These are phyloP conservation scores for Lactifluus pinguis DNA, from an alignment of 768 basidiomycete genomes.

Conservation along the genomic window DNA sequence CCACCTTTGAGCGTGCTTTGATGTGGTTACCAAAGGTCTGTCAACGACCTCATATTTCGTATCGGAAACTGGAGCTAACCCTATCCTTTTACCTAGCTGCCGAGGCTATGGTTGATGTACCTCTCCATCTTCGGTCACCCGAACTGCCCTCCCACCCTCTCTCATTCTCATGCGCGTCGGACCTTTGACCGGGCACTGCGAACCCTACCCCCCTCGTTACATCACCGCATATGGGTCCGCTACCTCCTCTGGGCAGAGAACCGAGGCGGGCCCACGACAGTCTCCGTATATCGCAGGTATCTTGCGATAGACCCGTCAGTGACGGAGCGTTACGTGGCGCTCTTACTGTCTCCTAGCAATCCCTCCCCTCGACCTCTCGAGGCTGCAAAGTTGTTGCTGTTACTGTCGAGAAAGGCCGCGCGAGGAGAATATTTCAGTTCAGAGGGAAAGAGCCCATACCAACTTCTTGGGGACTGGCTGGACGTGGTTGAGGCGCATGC, in stretches of 20 bases:
- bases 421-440: constrained; percentile 77
- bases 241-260: constrained; percentile 90
- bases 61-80: background rate
- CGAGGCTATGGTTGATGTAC: constrained; percentile 91
- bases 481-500: constrained; percentile 84
- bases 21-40: constrained; percentile 90
- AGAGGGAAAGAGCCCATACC: constrained; percentile 93
- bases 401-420: constrained; percentile 74
- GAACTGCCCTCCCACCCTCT: constrained; percentile 72
- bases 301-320: constrained; percentile 71
- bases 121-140: constrained; percentile 85
- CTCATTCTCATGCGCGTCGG: constrained; percentile 83
- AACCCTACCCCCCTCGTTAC: constrained; percentile 87
- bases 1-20: constrained; percentile 84
- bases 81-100: constrained; percentile 47
- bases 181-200: constrained; percentile 93
- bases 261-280: constrained; percentile 69
- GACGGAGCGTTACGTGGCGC: constrained; percentile 67
- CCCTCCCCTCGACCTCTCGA: constrained; percentile 74
- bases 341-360: constrained; percentile 53
- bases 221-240: constrained; percentile 84
- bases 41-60: constrained; percentile 12
- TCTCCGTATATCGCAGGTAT: constrained; percentile 82
- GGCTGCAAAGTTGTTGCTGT: constrained; percentile 84
- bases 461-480: constrained; percentile 86